Percentiles rank a stretch among this genome's conserved stretches.
Conservation (phyloP, 192 early-diverging fungal genomes). For the Podila horticola region DNA sequence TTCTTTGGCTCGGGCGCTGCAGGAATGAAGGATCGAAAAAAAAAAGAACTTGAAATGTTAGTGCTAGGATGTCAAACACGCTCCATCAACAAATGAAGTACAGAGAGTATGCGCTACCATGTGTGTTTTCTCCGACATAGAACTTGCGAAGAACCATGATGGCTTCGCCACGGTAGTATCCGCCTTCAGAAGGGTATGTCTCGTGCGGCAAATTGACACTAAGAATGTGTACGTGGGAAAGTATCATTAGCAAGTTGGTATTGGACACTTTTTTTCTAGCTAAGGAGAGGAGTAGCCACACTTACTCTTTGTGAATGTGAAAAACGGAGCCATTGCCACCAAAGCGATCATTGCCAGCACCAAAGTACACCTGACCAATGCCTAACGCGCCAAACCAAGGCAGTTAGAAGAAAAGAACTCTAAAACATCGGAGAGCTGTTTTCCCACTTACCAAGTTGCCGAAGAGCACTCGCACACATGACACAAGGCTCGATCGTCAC, state of each 20-base stretch:
- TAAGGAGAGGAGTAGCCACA: not conserved
- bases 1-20: constrained; percentile 89
- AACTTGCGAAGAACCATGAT: constrained; percentile 90
- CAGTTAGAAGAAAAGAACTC: not conserved
- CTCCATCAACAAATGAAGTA: no score
- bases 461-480: constrained; percentile 95
- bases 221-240: not conserved
- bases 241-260: not conserved
- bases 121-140: constrained; percentile 91
- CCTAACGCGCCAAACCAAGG: constrained; percentile 30
- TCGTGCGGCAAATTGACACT: constrained; percentile 51
- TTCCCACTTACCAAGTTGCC: constrained; percentile 69
- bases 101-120: constrained; percentile 63
- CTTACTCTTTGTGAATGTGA: constrained; percentile 77
- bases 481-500: constrained; percentile 99
- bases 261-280: not conserved
- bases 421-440: not conserved
- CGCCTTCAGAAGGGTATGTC: constrained; percentile 71
- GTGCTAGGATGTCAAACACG: not conserved
- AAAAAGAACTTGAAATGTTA: not conserved
- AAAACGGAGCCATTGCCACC: constrained; percentile 97
- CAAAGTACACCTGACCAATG: constrained; percentile 90
- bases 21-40: not conserved
- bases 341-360: constrained; percentile 94
- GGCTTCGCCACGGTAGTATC: constrained; percentile 82